Conservation (phyloP, 169 alveolate genomes). For the Eimeria praecox region DNA sequence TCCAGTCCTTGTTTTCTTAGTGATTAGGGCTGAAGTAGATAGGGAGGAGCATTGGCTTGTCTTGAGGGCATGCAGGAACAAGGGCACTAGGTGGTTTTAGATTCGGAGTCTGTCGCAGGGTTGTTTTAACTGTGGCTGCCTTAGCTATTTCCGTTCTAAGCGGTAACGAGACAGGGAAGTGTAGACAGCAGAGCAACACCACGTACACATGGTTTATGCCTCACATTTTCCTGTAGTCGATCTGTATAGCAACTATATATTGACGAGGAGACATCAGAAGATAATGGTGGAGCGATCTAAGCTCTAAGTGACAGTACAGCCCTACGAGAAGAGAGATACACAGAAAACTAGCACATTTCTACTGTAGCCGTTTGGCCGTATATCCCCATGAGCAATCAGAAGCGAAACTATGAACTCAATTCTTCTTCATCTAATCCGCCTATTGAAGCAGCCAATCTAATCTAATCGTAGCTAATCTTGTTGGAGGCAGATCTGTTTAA, state of each 20-base stretch:
- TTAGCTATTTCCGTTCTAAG: too few relatives aligned
- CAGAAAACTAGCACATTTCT: not conserved
- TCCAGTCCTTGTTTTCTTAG: not conserved
- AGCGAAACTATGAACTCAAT: too few relatives aligned
- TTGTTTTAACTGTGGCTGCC: not conserved
- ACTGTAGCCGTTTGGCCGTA: not conserved
- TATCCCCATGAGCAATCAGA: too few relatives aligned
- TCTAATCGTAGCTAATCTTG: too few relatives aligned
- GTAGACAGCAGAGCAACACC: too few relatives aligned
- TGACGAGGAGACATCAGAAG: not conserved
- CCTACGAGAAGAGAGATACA: not conserved
- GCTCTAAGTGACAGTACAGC: not conserved
- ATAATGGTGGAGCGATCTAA: not conserved
- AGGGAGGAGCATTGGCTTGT: not conserved
- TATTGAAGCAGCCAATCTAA: too few relatives aligned
- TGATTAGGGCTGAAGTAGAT: not conserved
- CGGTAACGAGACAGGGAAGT: too few relatives aligned
- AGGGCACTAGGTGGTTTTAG: not conserved
- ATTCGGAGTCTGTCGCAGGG: not conserved
- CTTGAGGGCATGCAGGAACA: not conserved
- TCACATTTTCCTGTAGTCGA: too few relatives aligned
- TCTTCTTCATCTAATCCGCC: too few relatives aligned
- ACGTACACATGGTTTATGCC: too few relatives aligned
- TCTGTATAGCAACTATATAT: too few relatives aligned
- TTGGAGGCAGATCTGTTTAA: too few relatives aligned